Evolutionary conservation across 108 stramenopile species (phyloP), one percentile per base, ranked within the genome.

Genomic region (Cyclostephanos tholiformis): DNA sequence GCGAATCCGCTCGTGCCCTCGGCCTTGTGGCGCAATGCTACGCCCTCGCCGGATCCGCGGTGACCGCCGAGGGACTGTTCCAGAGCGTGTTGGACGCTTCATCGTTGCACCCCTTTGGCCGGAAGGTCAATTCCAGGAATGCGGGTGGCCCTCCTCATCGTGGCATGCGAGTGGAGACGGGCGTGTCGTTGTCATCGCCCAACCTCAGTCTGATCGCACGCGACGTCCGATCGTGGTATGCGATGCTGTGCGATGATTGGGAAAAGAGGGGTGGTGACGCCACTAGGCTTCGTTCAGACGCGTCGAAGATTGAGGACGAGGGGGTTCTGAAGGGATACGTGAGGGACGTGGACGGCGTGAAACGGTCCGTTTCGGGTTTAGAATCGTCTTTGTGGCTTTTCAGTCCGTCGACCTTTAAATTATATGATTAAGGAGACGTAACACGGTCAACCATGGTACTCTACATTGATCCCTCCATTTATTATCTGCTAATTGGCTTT

Each of bases 61-160:
- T 95, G 26, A 95, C 91, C 6, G 82, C 94, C 25, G 94, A 95
- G 72, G 94, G 94, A 43, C 57, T 95, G 36, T 90, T 92, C 44
- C 88, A 90, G 82, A 85, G 89, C 19, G 90, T 91, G 29, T 69
- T 83, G 13, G 87, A 89, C 69, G 75, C 75, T 10, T 77, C 82
- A 2, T 59, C 77, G 27, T 80, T 74, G 0, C 70, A 76, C 71
- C 85, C 85, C 26, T 50, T 83, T 32, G 69, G 63, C 1, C 74
- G 78, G n/a, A 67, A 20, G 36, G 53, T 80, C 25, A 71, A 69
- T 7, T 26, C 46, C 32, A 53, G 59, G 14, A 22, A 51, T 36
- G 16, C 46, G 56, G 41, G 26, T 35, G 36, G 25, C 44, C 49
- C 16, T 7, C 27, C 46, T 16, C 29, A 38, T 19, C 55, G 19